A percentile compares a stretch with the other conserved stretches of the same genome.
Evolutionary conservation across 441 rosid species (phyloP).

Genomic region (Corymbia calophylla): DNA sequence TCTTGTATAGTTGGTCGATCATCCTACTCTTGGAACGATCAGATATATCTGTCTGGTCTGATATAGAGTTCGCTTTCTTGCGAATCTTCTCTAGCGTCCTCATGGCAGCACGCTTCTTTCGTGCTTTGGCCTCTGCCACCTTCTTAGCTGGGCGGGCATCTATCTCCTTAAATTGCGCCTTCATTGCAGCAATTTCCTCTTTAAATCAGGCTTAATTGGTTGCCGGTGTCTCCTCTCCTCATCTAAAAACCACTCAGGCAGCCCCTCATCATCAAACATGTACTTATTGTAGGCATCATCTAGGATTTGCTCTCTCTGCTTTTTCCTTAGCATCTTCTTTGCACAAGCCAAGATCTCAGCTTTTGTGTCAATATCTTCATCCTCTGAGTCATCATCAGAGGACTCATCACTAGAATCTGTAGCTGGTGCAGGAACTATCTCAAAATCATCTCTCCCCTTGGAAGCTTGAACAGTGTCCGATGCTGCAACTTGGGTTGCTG

Average conservation of each 20-base stretch:
- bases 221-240: constrained; percentile 79
- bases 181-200: constrained; percentile 83
- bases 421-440: constrained; percentile 75
- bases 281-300: constrained; percentile 80
- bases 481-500: constrained; percentile 5
- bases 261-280: constrained; percentile 66
- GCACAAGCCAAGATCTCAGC: constrained; percentile 91
- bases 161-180: constrained; percentile 84
- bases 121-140: constrained; percentile 87
- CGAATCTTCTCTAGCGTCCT: constrained; percentile 81
- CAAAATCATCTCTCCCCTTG: constrained; percentile 53
- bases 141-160: constrained; percentile 95
- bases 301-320: constrained; percentile 68
- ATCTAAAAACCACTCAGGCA: constrained; percentile 85
- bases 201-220: constrained; percentile 65
- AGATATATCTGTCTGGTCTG: constrained; percentile 68
- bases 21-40: constrained; percentile 79
- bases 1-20: constrained; percentile 84
- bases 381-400: constrained; percentile 70
- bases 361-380: constrained; percentile 40
- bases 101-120: constrained; percentile 71
- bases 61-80: constrained; percentile 80
- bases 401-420: constrained; percentile 68
- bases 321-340: constrained; percentile 91
- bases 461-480: constrained; percentile 11